Conservation (phyloP, 1,139 yeast genomes). For the Blastobotrys arbuscula region DNA sequence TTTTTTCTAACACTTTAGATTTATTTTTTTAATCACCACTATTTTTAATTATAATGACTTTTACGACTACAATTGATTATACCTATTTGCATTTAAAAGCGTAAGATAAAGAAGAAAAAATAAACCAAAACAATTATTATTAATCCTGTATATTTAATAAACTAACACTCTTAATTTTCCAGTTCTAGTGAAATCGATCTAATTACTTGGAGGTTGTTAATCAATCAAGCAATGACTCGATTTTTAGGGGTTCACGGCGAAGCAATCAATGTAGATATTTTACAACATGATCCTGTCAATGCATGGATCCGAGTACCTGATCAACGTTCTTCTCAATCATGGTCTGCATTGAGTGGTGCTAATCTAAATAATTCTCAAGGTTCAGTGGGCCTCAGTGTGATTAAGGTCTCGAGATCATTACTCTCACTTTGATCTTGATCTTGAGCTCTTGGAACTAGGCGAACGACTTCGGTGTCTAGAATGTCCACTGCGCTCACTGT, state of each 20-base stretch:
- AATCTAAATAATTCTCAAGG: conserved; percentile 8
- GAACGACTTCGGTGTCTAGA: background rate
- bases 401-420: conserved; percentile 26
- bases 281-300: conserved; percentile 26
- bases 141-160: too few relatives aligned
- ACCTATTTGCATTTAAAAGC: conserved; percentile 35
- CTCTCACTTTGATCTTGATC: conserved; percentile 5
- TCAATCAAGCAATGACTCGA: conserved; percentile 34
- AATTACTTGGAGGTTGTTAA: conserved; percentile 41
- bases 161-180: background rate
- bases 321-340: conserved; percentile 23
- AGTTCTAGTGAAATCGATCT: conserved; percentile 29
- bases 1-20: conserved; percentile 1
- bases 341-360: conserved; percentile 27
- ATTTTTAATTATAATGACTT: background rate
- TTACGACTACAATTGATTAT: conserved; percentile 28
- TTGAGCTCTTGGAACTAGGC: background rate
- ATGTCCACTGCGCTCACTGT: too few relatives aligned
- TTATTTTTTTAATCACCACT: background rate
- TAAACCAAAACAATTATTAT: background rate
- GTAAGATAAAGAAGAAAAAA: too few relatives aligned
- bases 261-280: conserved; percentile 39
- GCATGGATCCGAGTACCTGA: conserved; percentile 28
- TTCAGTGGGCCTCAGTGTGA: conserved; percentile 23
- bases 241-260: conserved; percentile 41